Evolutionary conservation across 805 yeast species (phyloP).

Genomic region (Wickerhamiella sorbophila): DNA sequence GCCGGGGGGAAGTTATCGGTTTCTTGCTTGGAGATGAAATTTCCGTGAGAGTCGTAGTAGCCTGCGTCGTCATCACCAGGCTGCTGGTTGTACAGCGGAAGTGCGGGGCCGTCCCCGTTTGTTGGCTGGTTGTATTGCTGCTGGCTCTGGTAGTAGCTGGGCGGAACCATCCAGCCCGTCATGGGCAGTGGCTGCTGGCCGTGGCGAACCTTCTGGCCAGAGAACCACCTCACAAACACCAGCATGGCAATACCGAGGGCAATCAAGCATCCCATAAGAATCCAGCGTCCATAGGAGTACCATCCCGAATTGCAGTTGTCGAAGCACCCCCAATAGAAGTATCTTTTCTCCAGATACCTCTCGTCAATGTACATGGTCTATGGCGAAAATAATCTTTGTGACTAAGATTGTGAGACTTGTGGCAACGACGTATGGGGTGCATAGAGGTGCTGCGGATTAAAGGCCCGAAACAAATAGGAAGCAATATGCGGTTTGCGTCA

Average conservation of each 20-base stretch:
- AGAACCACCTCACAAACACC: slow-evolving; percentile 17
- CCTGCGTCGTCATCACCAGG: slow-evolving; percentile 45
- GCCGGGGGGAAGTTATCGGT: slow-evolving; percentile 3
- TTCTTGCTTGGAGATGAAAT: slow-evolving; percentile 16
- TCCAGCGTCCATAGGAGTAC: slow-evolving; percentile 26
- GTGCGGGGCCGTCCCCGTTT: slow-evolving; percentile 8
- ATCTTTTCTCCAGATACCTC: too few species aligned
- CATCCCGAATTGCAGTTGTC: slow-evolving; percentile 13
- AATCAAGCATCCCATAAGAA: slow-evolving; percentile 21
- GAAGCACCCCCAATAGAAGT: slow-evolving; percentile 9
- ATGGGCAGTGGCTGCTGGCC: slow-evolving; percentile 52
- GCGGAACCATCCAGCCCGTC: slow-evolving; percentile 81
- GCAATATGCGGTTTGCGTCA: too few species aligned
- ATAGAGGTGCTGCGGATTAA: too few species aligned
- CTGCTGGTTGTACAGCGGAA: slow-evolving; percentile 21
- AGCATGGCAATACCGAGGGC: slow-evolving; percentile 15
- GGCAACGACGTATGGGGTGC: too few species aligned
- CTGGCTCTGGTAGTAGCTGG: slow-evolving; percentile 47
- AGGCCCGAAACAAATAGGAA: too few species aligned
- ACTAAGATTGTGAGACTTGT: too few species aligned
- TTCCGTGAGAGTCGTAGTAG: slow-evolving; percentile 52
- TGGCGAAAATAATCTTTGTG: too few species aligned
- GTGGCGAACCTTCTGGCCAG: slow-evolving; percentile 17
- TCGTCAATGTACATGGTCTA: too few species aligned
- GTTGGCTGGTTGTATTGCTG: slow-evolving; percentile 26